Percentiles rank a stretch among this genome's conserved stretches.
Conservation (phyloP, 2,329 filamentous ascomycete genomes). For the Penicillium janthinellum region DNA sequence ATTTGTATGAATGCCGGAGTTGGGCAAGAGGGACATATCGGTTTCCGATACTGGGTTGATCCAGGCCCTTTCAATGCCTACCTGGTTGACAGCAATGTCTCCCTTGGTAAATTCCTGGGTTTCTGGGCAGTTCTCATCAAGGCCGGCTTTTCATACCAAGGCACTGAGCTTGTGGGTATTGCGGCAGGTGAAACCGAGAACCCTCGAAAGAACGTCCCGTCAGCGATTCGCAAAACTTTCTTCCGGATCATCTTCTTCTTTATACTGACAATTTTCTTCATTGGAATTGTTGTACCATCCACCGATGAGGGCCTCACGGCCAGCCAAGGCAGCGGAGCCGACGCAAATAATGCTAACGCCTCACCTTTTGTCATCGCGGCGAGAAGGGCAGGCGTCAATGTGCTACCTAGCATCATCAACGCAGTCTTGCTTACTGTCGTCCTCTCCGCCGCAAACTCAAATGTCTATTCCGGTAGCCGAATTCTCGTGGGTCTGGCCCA, state of each 20-base stretch:
- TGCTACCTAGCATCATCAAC: slow-evolving; percentile 46
- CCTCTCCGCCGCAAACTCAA: slow-evolving; percentile 47
- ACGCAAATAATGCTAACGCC: slow-evolving; percentile 33
- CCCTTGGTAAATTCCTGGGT: slow-evolving; percentile 67
- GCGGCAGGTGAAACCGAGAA: slow-evolving; percentile 76
- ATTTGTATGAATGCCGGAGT: slow-evolving; percentile 65
- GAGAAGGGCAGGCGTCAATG: slow-evolving; percentile 39
- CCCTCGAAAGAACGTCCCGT: slow-evolving; percentile 70
- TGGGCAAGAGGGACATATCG: slow-evolving; percentile 63
- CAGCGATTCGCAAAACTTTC: slow-evolving; percentile 73
- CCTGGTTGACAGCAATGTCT: slow-evolving; percentile 46
- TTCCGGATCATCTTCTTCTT: slow-evolving; percentile 70
- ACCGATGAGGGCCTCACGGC: slow-evolving; percentile 58
- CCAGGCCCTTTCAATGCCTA: slow-evolving; percentile 3
- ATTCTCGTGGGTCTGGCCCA: slow-evolving; percentile 68
- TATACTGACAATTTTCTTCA: slow-evolving; percentile 57
- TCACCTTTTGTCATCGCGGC: slow-evolving; percentile 50
- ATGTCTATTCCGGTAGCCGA: slow-evolving; percentile 37
- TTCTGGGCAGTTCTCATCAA: slow-evolving; percentile 56
- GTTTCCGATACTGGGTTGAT: slow-evolving; percentile 4
- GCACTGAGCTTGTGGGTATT: slow-evolving; percentile 74
- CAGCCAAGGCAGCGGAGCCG: slow-evolving; percentile 16
- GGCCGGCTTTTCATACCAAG: slow-evolving; percentile 50
- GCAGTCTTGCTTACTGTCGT: slow-evolving; percentile 47
- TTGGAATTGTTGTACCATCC: slow-evolving; percentile 70